A percentile compares a stretch with the other conserved stretches of the same genome.
These are phyloP conservation scores for Xylaria scruposa DNA, from an alignment of 495 filamentous ascomycete genomes.

Conservation along the genomic window DNA sequence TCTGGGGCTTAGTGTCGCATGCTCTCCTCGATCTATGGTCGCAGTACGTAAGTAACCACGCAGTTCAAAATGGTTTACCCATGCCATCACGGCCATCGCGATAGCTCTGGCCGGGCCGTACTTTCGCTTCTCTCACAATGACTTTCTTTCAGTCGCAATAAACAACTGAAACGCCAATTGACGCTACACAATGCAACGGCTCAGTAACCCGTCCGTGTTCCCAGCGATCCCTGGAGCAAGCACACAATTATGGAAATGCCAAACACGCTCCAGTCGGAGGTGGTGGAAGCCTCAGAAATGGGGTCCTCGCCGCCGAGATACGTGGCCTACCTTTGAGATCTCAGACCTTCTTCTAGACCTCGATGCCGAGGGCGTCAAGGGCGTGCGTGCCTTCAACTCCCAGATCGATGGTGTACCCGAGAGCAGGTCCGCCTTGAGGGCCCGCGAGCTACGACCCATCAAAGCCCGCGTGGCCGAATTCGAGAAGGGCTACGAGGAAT, in stretches of 20 bases:
- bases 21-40: background rate
- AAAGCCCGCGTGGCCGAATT: slow-evolving; percentile 31
- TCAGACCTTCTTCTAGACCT: slow-evolving; percentile 37
- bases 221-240: slow-evolving; percentile 19
- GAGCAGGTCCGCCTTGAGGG: background rate
- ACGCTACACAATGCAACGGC: slow-evolving; percentile 30
- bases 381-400: slow-evolving; percentile 34
- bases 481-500: slow-evolving; percentile 20
- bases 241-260: slow-evolving; percentile 16
- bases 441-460: slow-evolving; percentile 19
- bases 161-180: background rate
- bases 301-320: background rate
- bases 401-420: slow-evolving; percentile 27
- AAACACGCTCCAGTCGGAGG: slow-evolving; percentile 15
- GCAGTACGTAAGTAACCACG: background rate
- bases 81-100: background rate
- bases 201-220: slow-evolving; percentile 10
- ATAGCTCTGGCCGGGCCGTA: background rate
- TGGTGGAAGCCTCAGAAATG: background rate
- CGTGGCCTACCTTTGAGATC: slow-evolving; percentile 24
- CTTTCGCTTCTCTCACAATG: background rate
- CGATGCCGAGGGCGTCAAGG: slow-evolving; percentile 33
- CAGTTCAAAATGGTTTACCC: background rate
- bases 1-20: slow-evolving; percentile 5
- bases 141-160: background rate